A percentile compares a stretch with the other conserved stretches of the same genome.
Evolutionary conservation across 768 basidiomycete species (phyloP).

Genomic region (Amanita rubescens): DNA sequence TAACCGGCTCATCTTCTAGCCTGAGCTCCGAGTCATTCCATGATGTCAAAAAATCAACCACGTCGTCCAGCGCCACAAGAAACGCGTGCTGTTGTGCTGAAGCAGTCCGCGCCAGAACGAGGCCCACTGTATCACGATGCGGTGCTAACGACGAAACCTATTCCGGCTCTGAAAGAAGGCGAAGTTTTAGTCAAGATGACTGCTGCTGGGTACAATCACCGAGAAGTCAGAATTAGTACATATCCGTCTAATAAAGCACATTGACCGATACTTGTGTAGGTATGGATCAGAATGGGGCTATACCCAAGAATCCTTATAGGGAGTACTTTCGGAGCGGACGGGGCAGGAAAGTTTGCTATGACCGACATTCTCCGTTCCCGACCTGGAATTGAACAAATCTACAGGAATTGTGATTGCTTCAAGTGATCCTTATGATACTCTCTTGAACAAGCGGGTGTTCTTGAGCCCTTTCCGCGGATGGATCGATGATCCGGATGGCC

Average conservation of each 20-base stretch:
- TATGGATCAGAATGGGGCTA: slow-evolving; percentile 65
- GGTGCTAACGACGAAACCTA: slow-evolving; percentile 37
- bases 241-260: not conserved
- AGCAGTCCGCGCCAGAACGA: slow-evolving; percentile 28
- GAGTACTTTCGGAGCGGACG: slow-evolving; percentile 62
- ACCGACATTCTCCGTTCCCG: not conserved
- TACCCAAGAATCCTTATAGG: slow-evolving; percentile 60
- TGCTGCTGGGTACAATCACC: slow-evolving; percentile 72
- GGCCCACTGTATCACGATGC: slow-evolving; percentile 52
- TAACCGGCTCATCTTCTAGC: too few species aligned
- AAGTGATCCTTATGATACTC: slow-evolving; percentile 40
- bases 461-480: slow-evolving; percentile 75
- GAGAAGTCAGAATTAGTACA: slow-evolving; percentile 41
- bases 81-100: slow-evolving; percentile 44
- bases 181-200: slow-evolving; percentile 61
- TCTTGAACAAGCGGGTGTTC: slow-evolving; percentile 63
- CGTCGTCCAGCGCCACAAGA: not conserved
- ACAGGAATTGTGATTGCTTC: slow-evolving; percentile 60
- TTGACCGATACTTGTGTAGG: slow-evolving; percentile 28
- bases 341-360: slow-evolving; percentile 45
- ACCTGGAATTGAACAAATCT: too few species aligned
- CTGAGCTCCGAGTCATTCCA: too few species aligned
- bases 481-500: slow-evolving; percentile 54
- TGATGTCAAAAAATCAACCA: not conserved
- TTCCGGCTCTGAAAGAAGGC: slow-evolving; percentile 45